Conservation (phyloP, 2,329 filamentous ascomycete genomes). For the Penicillium polonicum region DNA sequence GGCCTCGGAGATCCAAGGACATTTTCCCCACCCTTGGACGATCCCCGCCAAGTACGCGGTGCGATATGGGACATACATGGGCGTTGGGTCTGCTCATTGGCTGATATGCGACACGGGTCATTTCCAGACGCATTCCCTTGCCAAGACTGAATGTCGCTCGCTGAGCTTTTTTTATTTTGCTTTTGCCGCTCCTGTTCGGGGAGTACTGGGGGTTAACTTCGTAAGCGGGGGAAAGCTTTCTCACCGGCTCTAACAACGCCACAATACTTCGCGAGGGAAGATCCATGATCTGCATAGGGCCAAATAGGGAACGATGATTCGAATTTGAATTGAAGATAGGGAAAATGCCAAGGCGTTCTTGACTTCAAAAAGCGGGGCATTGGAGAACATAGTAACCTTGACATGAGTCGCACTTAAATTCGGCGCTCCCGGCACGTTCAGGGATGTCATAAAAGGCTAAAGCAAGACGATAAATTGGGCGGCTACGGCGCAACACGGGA, state of each 20-base stretch:
- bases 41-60: slow-evolving; percentile 17
- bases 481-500: slow-evolving; percentile 22
- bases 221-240: slow-evolving; percentile 10
- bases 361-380: slow-evolving; percentile 2
- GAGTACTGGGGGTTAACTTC: slow-evolving; percentile 1
- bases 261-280: slow-evolving; percentile 7
- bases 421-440: slow-evolving; percentile 5
- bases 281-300: slow-evolving; percentile 20
- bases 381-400: slow-evolving; percentile 3
- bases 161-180: slow-evolving; percentile 13
- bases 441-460: slow-evolving; percentile 8
- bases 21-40: slow-evolving; percentile 15
- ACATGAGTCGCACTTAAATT: not conserved
- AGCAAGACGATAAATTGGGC: slow-evolving; percentile 11
- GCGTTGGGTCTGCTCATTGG: slow-evolving; percentile 18
- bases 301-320: slow-evolving; percentile 15
- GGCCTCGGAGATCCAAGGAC: slow-evolving; percentile 11
- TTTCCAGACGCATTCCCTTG: slow-evolving; percentile 17
- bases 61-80: slow-evolving; percentile 14
- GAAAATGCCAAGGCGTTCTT: slow-evolving; percentile 5
- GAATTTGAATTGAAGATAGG: slow-evolving; percentile 2
- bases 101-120: slow-evolving; percentile 14
- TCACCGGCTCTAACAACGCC: slow-evolving; percentile 9
- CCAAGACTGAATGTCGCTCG: slow-evolving; percentile 22
- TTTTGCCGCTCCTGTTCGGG: slow-evolving; percentile 8